These are phyloP conservation scores for Suillus subaureus DNA, from an alignment of 768 basidiomycete species.

Conservation along the genomic window DNA sequence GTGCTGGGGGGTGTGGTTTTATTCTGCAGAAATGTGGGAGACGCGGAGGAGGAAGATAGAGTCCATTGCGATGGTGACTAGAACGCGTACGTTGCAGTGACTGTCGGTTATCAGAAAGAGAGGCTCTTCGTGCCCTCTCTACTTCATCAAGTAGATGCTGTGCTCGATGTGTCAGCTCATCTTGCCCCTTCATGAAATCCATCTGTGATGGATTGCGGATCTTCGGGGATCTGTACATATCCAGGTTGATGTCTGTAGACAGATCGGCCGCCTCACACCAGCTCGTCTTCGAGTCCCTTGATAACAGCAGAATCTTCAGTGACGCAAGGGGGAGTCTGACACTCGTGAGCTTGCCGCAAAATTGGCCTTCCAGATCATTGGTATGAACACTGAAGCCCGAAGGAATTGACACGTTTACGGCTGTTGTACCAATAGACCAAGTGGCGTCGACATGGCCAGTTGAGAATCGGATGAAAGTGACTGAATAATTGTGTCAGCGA, in stretches of 20 bases:
- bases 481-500: slow-evolving; percentile 40
- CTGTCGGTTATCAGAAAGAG: background rate
- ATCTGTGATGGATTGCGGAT: slow-evolving; percentile 57
- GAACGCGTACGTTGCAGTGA: slow-evolving; percentile 8
- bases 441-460: slow-evolving; percentile 56
- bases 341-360: slow-evolving; percentile 65
- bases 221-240: slow-evolving; percentile 68
- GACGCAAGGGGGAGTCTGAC: slow-evolving; percentile 55
- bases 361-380: slow-evolving; percentile 75
- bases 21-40: slow-evolving; percentile 29
- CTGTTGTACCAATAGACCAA: slow-evolving; percentile 55
- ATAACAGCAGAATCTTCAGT: slow-evolving; percentile 52
- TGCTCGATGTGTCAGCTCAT: slow-evolving; percentile 66
- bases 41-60: slow-evolving; percentile 49
- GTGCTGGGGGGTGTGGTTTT: slow-evolving; percentile 13
- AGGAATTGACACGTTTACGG: slow-evolving; percentile 56
- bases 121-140: slow-evolving; percentile 18
- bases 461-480: slow-evolving; percentile 80
- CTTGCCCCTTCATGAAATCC: slow-evolving; percentile 71
- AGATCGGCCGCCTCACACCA: slow-evolving; percentile 73
- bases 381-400: slow-evolving; percentile 64
- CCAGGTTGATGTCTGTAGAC: slow-evolving; percentile 57
- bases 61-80: slow-evolving; percentile 45
- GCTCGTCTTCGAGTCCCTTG: slow-evolving; percentile 37
- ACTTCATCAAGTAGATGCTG: slow-evolving; percentile 49